Base-by-base conservation (phyloP, 306 rosid genomes). In the Datisca glomerata region DNA sequence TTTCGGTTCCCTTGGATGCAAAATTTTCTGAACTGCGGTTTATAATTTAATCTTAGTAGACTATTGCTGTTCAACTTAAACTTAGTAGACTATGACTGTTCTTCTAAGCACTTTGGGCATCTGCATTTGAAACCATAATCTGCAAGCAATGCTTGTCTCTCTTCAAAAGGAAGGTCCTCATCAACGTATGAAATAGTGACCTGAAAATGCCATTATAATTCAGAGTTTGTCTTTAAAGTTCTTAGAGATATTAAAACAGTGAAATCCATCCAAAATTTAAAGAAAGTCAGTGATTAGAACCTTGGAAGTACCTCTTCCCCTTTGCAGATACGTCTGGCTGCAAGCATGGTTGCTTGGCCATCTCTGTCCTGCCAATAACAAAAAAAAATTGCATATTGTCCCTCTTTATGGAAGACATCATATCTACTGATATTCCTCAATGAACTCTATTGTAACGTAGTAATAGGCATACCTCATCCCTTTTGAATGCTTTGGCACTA, bases 291-390 rank as follows among this genome's bases (percentile, higher is more conserved):
- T 6, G 27, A 8, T 14, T 2, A 16, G 37, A 1, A 25, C 22
- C 20, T 15, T 23, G 15, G 43, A 38, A 41, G 11, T 59, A 83
- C 98, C 94, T 89, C 93, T 32, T 84, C 93, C 47, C 91, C 98
- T 59, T 61, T 78, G 53, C 37, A 8, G 49, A 89, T 84, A 34
- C 77, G 59, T 46, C 70, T 68, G 35, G 59, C 29, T 40, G 93
- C 81, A 63, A 89, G 47, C 67, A 84, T 66, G 10, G 84, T 84
- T 42, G 95, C 95, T 68, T 84, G 93, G 57, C 95, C 98, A 59
- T 84, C 98, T 66, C 67, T 64, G 55, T 89, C 98, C 95, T 89
- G 86, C 56, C 65, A 47, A n/a, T n/a, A n/a, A n/a, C n/a, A n/a
- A n/a, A n/a, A n/a, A n/a, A n/a, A n/a, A n/a, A n/a, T n/a, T n/a